Evolutionary conservation across 2,329 filamentous ascomycete genomes (phyloP).

Genomic region (Penicillium sp.): DNA sequence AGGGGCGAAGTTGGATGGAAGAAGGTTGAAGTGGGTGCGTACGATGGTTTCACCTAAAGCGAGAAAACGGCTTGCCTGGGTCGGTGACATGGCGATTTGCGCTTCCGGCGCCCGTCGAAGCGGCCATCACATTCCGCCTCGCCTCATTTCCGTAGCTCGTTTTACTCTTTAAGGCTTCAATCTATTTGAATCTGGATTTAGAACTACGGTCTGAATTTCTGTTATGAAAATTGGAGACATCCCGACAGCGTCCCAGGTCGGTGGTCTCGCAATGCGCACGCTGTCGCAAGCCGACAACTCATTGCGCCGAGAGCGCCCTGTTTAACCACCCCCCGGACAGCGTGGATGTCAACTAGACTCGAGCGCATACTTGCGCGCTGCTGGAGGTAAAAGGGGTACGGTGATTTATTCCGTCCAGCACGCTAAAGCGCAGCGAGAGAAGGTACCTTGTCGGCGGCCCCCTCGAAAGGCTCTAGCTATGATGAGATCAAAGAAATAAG

Average conservation of each 20-base stretch:
- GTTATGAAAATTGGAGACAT: not conserved
- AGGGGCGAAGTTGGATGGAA: conserved; percentile 19
- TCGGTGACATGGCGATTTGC: conserved; percentile 34
- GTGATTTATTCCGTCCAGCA: too few relatives aligned
- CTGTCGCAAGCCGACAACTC: conserved; percentile 24
- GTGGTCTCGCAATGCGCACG: conserved; percentile 25
- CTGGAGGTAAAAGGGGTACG: too few relatives aligned
- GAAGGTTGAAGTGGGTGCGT: conserved; percentile 30
- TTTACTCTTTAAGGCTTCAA: too few relatives aligned
- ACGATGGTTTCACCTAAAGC: conserved; percentile 44
- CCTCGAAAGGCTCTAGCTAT: conserved; percentile 3
- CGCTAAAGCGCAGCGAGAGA: too few relatives aligned
- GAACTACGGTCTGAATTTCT: too few relatives aligned
- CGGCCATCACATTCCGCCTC: conserved; percentile 21
- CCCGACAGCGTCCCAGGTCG: not conserved
- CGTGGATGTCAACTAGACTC: not conserved
- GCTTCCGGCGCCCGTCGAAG: conserved; percentile 23
- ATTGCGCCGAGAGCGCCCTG: conserved; percentile 27
- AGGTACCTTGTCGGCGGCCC: too few relatives aligned
- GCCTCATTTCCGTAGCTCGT: not conserved
- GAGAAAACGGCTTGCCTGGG: conserved; percentile 35
- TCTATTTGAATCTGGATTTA: too few relatives aligned
- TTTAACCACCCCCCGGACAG: conserved; percentile 8
- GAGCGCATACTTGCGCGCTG: too few relatives aligned
- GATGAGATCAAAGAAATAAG: not conserved